A percentile compares a stretch with the other conserved stretches of the same genome.
Conservation (phyloP, 2,329 filamentous ascomycete genomes). For the Ramichloridium luteum region DNA sequence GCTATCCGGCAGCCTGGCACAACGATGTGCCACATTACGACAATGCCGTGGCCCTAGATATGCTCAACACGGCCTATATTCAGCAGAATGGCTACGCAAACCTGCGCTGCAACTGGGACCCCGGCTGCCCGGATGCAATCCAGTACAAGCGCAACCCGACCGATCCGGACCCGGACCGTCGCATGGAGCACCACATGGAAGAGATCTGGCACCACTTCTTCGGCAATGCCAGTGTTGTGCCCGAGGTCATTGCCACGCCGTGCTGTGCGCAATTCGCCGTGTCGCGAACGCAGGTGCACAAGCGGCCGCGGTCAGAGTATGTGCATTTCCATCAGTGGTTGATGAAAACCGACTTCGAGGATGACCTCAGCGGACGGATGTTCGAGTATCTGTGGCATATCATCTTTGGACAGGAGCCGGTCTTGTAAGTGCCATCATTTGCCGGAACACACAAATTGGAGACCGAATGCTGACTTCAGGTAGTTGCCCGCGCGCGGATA, state of each 20-base stretch:
- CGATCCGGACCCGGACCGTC: constrained; percentile 12
- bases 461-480: too few species aligned
- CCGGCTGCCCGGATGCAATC: constrained; percentile 18
- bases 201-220: constrained; percentile 16
- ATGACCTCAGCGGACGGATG: constrained; percentile 40
- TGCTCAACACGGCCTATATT: constrained; percentile 14
- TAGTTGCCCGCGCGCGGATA: too few species aligned
- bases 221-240: constrained; percentile 9
- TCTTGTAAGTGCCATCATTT: too few species aligned
- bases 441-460: too few species aligned
- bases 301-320: constrained; percentile 21
- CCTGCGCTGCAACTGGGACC: constrained; percentile 16
- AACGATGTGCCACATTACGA: constrained; percentile 18
- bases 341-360: constrained; percentile 32
- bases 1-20: constrained; percentile 19
- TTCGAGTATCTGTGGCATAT: constrained; percentile 51
- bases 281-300: constrained; percentile 18
- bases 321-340: constrained; percentile 36
- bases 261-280: constrained; percentile 27
- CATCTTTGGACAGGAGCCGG: constrained; percentile 25
- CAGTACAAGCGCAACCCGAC: constrained; percentile 16
- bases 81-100: constrained; percentile 18
- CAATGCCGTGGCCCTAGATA: constrained; percentile 16
- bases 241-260: constrained; percentile 14
- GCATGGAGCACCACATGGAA: constrained; percentile 13